These are phyloP conservation scores for Scutellaria galericulata DNA, from an alignment of 257 asterid genomes.

Conservation along the genomic window DNA sequence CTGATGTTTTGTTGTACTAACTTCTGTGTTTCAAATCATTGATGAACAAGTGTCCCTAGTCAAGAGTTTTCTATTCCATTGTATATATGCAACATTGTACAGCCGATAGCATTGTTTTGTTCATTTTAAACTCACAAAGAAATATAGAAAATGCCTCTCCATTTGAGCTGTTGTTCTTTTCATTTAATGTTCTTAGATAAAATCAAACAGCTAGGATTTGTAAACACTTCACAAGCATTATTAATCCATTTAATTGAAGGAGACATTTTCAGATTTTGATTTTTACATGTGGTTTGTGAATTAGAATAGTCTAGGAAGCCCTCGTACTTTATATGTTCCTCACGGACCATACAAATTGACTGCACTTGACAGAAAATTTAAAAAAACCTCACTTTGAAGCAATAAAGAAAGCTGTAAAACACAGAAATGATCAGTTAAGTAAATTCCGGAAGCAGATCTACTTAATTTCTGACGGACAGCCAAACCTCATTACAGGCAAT, in stretches of 20 bases:
- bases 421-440: not conserved
- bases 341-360: not conserved
- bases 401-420: not conserved
- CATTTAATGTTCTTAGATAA: no score
- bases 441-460: slow-evolving; percentile 7
- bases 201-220: not conserved
- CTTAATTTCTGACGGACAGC: slow-evolving; percentile 2
- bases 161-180: no score
- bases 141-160: no score
- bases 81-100: no score
- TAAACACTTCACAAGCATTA: slow-evolving; percentile 8
- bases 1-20: no score
- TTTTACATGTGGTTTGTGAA: slow-evolving; percentile 6
- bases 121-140: no score
- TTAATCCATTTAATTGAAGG: not conserved
- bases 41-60: no score
- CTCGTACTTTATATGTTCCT: slow-evolving; percentile 10
- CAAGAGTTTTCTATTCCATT: no score
- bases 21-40: no score
- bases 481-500: slow-evolving; percentile 11
- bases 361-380: not conserved
- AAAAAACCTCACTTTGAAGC: not conserved
- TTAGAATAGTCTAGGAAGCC: slow-evolving; percentile 11
- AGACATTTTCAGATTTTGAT: not conserved
- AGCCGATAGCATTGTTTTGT: no score